Evolutionary conservation across 2,329 filamentous ascomycete genomes (phyloP).

Genomic region (Pleochaeta shiraiana): DNA sequence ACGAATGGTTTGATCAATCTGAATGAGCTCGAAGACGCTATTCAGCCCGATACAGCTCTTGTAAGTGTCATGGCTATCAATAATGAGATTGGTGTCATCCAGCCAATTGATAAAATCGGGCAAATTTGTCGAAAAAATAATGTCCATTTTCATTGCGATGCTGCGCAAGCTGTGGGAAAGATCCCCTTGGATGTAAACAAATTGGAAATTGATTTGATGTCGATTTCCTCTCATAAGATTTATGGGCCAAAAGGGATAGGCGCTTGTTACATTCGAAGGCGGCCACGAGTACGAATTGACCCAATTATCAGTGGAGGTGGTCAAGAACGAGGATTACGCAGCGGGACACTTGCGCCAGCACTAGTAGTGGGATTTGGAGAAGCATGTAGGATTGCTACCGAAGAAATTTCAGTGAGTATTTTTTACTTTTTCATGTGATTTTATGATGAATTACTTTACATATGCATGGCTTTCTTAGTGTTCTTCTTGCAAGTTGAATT

Average conservation of each 20-base stretch:
- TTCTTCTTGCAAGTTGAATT: constrained; percentile 23
- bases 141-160: constrained; percentile 96
- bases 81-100: constrained; percentile 99
- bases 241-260: constrained; percentile 96
- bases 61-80: constrained; percentile 99
- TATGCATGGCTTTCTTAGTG: constrained; percentile 86
- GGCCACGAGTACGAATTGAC: constrained; percentile 82
- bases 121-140: constrained; percentile 78
- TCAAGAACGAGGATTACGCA: constrained; percentile 85
- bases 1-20: constrained; percentile 69
- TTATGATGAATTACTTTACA: constrained; percentile 35
- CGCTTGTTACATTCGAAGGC: constrained; percentile 82
- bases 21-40: constrained; percentile 66
- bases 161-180: constrained; percentile 94
- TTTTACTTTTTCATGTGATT: constrained; percentile 8
- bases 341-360: constrained; percentile 78
- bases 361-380: constrained; percentile 87
- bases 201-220: constrained; percentile 98
- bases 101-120: constrained; percentile 85
- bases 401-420: constrained; percentile 66
- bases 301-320: constrained; percentile 93
- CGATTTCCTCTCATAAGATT: constrained; percentile 95
- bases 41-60: constrained; percentile 72
- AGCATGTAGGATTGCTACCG: constrained; percentile 74
- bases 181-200: constrained; percentile 92